phyloP scores from a whole-genome alignment of 257 asterid genomes.

The Rehmannia glutinosa region DNA sequence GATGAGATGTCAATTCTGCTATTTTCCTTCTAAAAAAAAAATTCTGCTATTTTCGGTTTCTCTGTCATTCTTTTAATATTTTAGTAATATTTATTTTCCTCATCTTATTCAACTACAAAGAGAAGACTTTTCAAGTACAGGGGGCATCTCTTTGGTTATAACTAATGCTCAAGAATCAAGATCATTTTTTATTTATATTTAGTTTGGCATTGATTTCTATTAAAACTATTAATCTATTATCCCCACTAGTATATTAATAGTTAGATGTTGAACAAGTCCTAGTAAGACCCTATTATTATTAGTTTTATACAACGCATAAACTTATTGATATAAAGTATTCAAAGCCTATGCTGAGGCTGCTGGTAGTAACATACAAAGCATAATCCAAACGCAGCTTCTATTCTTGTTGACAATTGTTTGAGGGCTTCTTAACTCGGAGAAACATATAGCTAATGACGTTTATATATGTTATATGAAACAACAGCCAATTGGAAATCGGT shows the following conservation, averaged over 20 bases:
- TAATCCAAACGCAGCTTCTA: too few species aligned
- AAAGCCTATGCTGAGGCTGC: neutral
- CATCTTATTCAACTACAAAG: too few species aligned
- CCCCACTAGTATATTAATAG: too few species aligned
- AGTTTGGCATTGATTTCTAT: neutral
- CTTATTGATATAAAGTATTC: neutral
- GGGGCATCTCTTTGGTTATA: conserved; percentile 3
- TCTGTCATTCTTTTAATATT: too few species aligned
- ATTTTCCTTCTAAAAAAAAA: neutral
- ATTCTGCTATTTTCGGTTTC: too few species aligned
- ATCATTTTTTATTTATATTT: neutral
- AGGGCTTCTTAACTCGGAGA: neutral
- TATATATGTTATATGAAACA: too few species aligned
- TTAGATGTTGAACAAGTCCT: too few species aligned
- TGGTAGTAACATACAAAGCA: conserved; percentile 10
- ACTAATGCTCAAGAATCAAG: conserved; percentile 5
- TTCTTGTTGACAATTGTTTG: neutral
- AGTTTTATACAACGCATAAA: too few species aligned
- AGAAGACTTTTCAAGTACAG: neutral
- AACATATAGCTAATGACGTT: too few species aligned
- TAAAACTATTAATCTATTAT: neutral
- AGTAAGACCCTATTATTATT: too few species aligned
- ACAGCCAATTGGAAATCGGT: too few species aligned
- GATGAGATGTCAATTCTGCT: conserved; percentile 6
- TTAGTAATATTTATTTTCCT: too few species aligned